Evolutionary conservation across 352 stramenopile species (phyloP).

Genomic region (Albugo laibachii): DNA sequence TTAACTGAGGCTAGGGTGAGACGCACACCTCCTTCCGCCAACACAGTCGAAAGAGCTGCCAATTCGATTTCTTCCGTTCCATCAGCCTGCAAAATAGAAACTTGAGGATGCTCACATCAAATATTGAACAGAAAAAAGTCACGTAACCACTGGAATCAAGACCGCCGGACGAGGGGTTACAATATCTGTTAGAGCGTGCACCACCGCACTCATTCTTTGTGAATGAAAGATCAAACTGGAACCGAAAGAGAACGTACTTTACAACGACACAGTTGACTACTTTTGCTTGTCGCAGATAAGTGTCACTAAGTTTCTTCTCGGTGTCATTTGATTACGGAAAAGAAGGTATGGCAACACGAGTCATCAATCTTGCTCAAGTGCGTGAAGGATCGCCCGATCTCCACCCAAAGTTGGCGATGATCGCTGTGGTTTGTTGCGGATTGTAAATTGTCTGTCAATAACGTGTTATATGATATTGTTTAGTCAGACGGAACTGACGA

Average conservation of each 20-base stretch:
- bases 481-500: slow-evolving; percentile 35
- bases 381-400: not conserved
- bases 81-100: slow-evolving; percentile 13
- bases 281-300: not conserved
- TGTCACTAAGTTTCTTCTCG: not conserved
- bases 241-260: not conserved
- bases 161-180: slow-evolving; percentile 38
- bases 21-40: slow-evolving; percentile 33
- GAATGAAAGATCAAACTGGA: not conserved
- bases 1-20: slow-evolving; percentile 23
- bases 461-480: not conserved
- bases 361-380: not conserved
- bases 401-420: not conserved
- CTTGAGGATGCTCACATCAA: not conserved
- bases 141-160: slow-evolving; percentile 32
- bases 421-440: not conserved
- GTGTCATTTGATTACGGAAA: not conserved
- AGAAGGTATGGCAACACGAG: not conserved
- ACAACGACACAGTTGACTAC: not conserved
- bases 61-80: slow-evolving; percentile 51
- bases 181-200: slow-evolving; percentile 31
- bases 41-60: slow-evolving; percentile 21
- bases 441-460: not conserved
- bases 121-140: not conserved
- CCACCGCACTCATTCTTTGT: slow-evolving; percentile 19